Evolutionary conservation across 2,329 filamentous ascomycete species (phyloP).

Genomic region (Alternaria sp.): DNA sequence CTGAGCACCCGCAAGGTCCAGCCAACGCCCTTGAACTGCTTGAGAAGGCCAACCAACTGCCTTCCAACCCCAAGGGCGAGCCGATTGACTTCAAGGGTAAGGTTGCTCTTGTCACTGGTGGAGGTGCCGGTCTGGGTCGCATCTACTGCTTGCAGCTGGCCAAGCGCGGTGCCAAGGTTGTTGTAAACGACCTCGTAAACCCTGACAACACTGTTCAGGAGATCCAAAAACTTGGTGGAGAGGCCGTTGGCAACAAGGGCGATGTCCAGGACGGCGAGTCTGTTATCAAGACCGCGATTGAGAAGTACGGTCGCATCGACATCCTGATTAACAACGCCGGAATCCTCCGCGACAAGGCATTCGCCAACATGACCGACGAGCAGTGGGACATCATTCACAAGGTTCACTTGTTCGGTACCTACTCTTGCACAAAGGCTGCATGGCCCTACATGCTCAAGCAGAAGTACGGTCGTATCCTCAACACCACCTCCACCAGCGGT

Average conservation of each 20-base stretch:
- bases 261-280: constrained; percentile 91
- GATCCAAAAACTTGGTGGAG: constrained; percentile 87
- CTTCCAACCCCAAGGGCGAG: constrained; percentile 44
- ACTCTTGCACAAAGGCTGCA: constrained; percentile 95
- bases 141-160: constrained; percentile 89
- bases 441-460: constrained; percentile 99
- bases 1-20: constrained; percentile 82
- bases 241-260: constrained; percentile 91
- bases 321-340: constrained; percentile 98
- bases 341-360: constrained; percentile 97
- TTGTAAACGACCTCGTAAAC: constrained; percentile 95
- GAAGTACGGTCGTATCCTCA: constrained; percentile 96
- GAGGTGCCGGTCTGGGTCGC: constrained; percentile 74
- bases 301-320: constrained; percentile 91
- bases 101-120: constrained; percentile 49
- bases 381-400: constrained; percentile 92
- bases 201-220: constrained; percentile 90
- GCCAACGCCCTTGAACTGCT: constrained; percentile 85
- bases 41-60: constrained; percentile 41
- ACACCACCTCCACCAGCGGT: constrained; percentile 95
- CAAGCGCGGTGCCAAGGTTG: constrained; percentile 82
- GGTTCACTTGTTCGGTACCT: constrained; percentile 92
- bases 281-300: constrained; percentile 92
- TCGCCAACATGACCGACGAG: constrained; percentile 95
- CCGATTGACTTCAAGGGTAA: constrained; percentile 50